phyloP scores from a whole-genome alignment of 1,284 basidiomycete genomes.

The Naganishia sp. region DNA sequence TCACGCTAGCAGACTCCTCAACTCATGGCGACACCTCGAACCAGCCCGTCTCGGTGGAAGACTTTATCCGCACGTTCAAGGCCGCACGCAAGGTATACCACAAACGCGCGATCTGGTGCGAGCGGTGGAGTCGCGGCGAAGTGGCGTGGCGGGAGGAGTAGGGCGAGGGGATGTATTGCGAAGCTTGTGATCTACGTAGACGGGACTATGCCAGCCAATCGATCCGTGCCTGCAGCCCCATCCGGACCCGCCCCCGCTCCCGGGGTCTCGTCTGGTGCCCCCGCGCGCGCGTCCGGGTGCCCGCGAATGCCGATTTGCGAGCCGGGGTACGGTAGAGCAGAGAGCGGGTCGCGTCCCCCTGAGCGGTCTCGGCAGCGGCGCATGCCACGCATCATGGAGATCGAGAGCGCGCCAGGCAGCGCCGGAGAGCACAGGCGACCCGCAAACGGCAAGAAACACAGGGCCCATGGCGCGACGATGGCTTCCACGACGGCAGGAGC shows the following conservation, averaged over 20 bases:
- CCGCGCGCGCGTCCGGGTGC: no score
- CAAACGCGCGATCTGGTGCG: slow-evolving; percentile 82
- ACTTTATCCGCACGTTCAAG: slow-evolving; percentile 83
- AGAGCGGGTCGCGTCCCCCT: background rate
- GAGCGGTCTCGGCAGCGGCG: no score
- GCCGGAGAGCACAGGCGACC: background rate
- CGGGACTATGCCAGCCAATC: background rate
- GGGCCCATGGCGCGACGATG: background rate
- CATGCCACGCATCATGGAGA: background rate
- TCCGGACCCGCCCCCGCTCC: no score
- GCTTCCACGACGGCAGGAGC: no score
- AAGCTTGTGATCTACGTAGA: background rate
- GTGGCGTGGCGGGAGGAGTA: slow-evolving; percentile 74
- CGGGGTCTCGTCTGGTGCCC: no score
- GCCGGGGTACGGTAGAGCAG: background rate
- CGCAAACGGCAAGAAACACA: slow-evolving; percentile 5
- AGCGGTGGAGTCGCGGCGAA: slow-evolving; percentile 77
- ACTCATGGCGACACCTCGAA: background rate
- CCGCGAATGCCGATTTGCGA: no score
- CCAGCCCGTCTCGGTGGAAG: slow-evolving; percentile 61
- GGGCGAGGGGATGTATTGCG: background rate
- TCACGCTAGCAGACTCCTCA: background rate
- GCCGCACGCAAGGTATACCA: slow-evolving; percentile 82
- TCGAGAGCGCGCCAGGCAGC: background rate
- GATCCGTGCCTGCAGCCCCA: no score